These are phyloP conservation scores for Corynascus novoguineensis DNA, from an alignment of 495 filamentous ascomycete genomes.

Conservation along the genomic window DNA sequence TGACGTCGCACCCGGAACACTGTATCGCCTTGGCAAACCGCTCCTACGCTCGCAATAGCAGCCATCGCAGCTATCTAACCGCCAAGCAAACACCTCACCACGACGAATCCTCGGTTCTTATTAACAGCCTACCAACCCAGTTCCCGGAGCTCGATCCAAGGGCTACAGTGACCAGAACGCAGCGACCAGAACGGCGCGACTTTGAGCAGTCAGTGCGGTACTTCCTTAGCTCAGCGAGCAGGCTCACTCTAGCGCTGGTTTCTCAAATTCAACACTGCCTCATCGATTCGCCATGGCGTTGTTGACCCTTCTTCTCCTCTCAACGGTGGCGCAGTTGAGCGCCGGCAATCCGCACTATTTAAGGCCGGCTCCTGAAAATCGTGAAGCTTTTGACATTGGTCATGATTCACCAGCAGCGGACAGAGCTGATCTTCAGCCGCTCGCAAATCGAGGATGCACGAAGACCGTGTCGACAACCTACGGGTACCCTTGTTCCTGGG, in stretches of 20 bases:
- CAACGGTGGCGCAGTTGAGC: background rate
- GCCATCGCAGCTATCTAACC: conserved; percentile 8
- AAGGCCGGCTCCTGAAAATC: background rate
- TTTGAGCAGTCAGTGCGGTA: too few species aligned
- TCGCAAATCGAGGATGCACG: conserved; percentile 25
- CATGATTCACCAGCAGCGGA: background rate
- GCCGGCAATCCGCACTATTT: background rate
- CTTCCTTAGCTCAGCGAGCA: too few species aligned
- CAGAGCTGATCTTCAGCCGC: background rate
- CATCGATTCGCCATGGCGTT: conserved; percentile 17
- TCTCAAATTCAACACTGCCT: background rate
- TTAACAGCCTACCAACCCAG: conserved; percentile 12
- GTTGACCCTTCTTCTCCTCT: conserved; percentile 15
- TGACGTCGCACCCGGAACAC: conserved; percentile 12
- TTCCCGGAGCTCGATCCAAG: too few species aligned
- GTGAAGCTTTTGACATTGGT: conserved; percentile 6
- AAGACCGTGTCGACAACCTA: conserved; percentile 16
- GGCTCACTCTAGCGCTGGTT: background rate
- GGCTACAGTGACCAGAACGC: too few species aligned
- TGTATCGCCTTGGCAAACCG: conserved; percentile 23
- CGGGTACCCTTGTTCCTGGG: conserved; percentile 25
- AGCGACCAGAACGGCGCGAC: too few species aligned
- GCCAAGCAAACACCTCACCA: conserved; percentile 13
- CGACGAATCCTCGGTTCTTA: conserved; percentile 5
- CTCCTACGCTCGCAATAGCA: conserved; percentile 22